A percentile compares a stretch with the other conserved stretches of the same genome.
phyloP scores from a whole-genome alignment of 768 basidiomycete genomes.

The Guyanaporus albipodus region DNA sequence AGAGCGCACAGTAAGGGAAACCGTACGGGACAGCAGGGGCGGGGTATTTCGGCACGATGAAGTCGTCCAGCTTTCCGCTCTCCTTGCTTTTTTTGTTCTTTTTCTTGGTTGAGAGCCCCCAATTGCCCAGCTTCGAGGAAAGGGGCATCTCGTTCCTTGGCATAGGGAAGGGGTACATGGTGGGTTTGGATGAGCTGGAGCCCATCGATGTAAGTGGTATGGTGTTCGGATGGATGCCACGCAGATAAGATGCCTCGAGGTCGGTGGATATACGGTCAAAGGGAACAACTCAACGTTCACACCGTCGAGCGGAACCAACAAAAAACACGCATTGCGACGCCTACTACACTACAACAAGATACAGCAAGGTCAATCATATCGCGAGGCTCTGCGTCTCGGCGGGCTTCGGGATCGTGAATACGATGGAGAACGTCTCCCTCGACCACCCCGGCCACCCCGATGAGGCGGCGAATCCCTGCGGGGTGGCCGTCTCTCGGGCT shows the following conservation, averaged over 20 bases:
- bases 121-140: constrained; percentile 10
- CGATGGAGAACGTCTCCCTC: constrained; percentile 37
- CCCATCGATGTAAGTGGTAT: constrained; percentile 29
- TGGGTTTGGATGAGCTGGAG: constrained; percentile 19
- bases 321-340: background rate
- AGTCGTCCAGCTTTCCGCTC: constrained; percentile 17
- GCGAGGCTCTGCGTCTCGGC: constrained; percentile 33
- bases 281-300: background rate
- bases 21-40: constrained; percentile 10
- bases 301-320: background rate
- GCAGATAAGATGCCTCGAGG: constrained; percentile 11
- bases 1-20: constrained; percentile 24
- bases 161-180: constrained; percentile 15
- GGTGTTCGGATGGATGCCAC: constrained; percentile 1
- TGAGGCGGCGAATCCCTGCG: constrained; percentile 48
- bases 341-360: background rate
- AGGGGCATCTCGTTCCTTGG: constrained; percentile 3
- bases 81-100: constrained; percentile 20
- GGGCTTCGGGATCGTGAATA: constrained; percentile 41
- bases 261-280: background rate
- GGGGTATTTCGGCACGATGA: constrained; percentile 14
- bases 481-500: constrained; percentile 50
- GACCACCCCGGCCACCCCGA: constrained; percentile 40
- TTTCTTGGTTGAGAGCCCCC: constrained; percentile 16
- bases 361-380: constrained; percentile 29